Percentiles rank a stretch among this genome's conserved stretches.
These are phyloP conservation scores for Coffea canephora DNA, from an alignment of 257 asterid genomes.

Conservation along the genomic window DNA sequence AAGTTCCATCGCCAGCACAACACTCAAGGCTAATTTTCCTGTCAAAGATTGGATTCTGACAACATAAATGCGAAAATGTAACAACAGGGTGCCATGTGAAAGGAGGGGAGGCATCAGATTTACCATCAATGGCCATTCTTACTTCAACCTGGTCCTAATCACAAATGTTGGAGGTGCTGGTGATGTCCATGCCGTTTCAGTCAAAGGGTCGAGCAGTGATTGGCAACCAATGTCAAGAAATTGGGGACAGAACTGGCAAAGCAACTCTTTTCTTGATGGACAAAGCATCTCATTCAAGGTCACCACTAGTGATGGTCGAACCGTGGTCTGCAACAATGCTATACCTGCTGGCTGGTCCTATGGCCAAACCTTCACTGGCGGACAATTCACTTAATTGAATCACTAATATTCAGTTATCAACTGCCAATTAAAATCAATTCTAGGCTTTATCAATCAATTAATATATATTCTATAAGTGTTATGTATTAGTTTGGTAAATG, in stretches of 20 bases:
- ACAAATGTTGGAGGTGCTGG: constrained; percentile 64
- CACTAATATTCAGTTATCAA: not conserved
- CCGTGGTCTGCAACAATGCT: constrained; percentile 31
- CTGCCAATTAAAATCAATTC: not conserved
- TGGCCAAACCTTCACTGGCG: constrained; percentile 60
- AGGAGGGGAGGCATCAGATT: constrained; percentile 57
- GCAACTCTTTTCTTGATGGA: constrained; percentile 35
- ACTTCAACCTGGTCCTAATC: constrained; percentile 46
- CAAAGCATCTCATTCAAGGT: constrained; percentile 50
- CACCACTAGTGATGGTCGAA: constrained; percentile 48
- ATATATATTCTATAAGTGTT: not conserved
- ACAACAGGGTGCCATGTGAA: constrained; percentile 40
- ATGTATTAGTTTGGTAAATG: not conserved
- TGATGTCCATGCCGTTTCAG: constrained; percentile 42
- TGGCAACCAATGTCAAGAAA: constrained; percentile 54
- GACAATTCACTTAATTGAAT: not conserved
- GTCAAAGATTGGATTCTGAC: no score
- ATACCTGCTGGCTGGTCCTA: constrained; percentile 47
- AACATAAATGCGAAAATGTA: no score
- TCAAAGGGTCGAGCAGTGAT: constrained; percentile 44
- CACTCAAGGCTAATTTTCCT: no score
- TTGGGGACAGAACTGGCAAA: constrained; percentile 71
- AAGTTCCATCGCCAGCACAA: no score
- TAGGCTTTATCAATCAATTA: not conserved
- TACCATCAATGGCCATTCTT: constrained; percentile 53